Base-by-base conservation (phyloP, 441 rosid genomes). In the Populus hybrid region DNA sequence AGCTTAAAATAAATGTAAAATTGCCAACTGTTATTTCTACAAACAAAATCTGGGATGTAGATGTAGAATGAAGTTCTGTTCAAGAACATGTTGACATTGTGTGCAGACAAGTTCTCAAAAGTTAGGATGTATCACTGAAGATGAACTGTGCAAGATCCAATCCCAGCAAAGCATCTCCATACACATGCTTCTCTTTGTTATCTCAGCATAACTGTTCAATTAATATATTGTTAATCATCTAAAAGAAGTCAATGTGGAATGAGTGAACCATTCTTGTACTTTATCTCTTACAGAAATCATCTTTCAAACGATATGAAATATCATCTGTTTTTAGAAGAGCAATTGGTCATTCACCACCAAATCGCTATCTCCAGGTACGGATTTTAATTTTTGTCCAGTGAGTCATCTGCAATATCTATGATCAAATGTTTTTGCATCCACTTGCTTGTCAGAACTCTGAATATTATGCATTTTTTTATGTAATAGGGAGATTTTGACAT, bases 331-430 rank as follows among this genome's bases (percentile, higher is more conserved):
- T 92, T 84, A 89, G 99, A 78, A 90, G 90, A 88, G 94, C 97
- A 73, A 86, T 95, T 76, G 99, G 99, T 76, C 99, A 87, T 91
- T 91, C 99, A 70, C 94, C 99, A 57, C 98, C 99, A 75, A 95
- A 92, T 85, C 89, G 88, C 38, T 91, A 89, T 89, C 93, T 94
- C 77, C 99, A 95, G 94, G 99, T 91, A 77, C 23, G 50, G 10
- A 28, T 74, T 81, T 32, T 50, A 38, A 3, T 8, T 14, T 28
- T 28, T 68, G 1, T 35, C 18, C 34, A 4, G 30, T 5, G 1
- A 65, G 10, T 65, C 30, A 23, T 61, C n/a, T 26, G 38, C 24
- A 28, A 23, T 11, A 64, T 35, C 74, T 6, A 10, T 69, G 6
- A 34, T 68, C 61, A 30, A 74, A 26, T 67, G 8, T 35, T 35